Evolutionary conservation across 2,329 filamentous ascomycete species (phyloP).

Genomic region (Xylariaceae sp.): DNA sequence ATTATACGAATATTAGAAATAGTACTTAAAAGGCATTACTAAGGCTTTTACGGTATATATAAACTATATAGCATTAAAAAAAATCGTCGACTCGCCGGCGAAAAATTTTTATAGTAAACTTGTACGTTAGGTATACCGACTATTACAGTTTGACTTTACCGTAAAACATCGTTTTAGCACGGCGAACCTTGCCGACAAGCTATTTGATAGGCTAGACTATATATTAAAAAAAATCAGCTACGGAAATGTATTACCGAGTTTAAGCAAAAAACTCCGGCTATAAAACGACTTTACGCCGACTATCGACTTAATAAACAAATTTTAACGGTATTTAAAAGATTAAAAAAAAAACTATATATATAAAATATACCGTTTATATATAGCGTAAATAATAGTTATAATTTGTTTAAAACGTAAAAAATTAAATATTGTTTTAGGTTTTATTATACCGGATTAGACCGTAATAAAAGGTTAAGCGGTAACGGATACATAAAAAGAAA

Average conservation of each 20-base stretch:
- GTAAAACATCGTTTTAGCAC: background rate
- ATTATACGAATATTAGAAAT: background rate
- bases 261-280: too few relatives aligned
- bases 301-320: background rate
- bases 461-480: background rate
- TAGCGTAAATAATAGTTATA: too few relatives aligned
- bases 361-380: too few relatives aligned
- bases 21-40: too few relatives aligned
- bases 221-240: too few relatives aligned
- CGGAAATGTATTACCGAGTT: too few relatives aligned
- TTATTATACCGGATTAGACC: background rate
- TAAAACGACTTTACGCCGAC: background rate
- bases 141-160: background rate
- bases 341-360: too few relatives aligned
- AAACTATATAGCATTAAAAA: background rate
- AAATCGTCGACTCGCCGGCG: too few relatives aligned
- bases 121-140: background rate
- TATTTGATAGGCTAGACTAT: too few relatives aligned
- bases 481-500: background rate
- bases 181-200: background rate
- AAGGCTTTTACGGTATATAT: background rate
- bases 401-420: background rate
- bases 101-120: background rate
- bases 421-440: background rate
- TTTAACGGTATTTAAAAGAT: background rate